These are phyloP conservation scores for Candida orba DNA, from an alignment of 805 yeast genomes.

Conservation along the genomic window DNA sequence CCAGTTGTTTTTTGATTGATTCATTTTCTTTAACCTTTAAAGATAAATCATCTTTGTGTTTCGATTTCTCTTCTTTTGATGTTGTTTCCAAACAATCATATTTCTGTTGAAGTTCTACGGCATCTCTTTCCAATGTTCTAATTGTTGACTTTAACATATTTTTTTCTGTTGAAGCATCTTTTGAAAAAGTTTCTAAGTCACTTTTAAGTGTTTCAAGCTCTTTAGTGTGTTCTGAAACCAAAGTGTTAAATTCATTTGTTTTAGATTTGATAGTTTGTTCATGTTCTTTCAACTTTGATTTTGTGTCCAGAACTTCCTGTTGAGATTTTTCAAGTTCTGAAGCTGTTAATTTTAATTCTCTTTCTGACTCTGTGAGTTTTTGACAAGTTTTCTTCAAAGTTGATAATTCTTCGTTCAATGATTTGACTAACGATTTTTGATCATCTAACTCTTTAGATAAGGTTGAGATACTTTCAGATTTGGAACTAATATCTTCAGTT, in stretches of 20 bases:
- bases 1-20: no score
- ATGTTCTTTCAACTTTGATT: neutral
- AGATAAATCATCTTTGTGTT: no score
- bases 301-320: neutral
- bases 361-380: neutral
- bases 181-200: neutral
- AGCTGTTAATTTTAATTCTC: constrained; percentile 3
- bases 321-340: neutral
- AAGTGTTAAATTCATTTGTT: neutral
- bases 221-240: neutral
- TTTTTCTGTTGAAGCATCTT: neutral
- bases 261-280: neutral
- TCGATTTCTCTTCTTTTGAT: no score
- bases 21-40: no score
- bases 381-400: neutral
- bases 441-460: neutral
- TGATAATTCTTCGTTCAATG: neutral
- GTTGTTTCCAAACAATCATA: no score
- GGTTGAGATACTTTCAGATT: neutral
- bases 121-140: no score
- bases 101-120: no score
- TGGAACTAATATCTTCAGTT: neutral
- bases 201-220: neutral
- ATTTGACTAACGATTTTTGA: neutral
- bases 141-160: neutral